Evolutionary conservation across 164 flowering plant genomes (phyloP).

Genomic region (Sedum album): DNA sequence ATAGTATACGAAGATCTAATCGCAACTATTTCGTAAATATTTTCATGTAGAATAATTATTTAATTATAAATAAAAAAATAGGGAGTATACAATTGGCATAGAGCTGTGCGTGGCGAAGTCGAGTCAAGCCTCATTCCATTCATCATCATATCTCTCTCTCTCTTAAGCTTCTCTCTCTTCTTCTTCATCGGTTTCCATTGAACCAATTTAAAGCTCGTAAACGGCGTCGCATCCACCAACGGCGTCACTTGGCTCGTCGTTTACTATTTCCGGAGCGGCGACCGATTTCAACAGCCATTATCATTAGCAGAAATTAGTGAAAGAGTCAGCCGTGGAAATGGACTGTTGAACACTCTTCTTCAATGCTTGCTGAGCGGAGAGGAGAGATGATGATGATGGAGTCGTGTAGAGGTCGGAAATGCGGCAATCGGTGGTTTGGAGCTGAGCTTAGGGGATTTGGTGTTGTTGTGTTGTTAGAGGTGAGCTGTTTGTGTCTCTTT

Average conservation of each 20-base stretch:
- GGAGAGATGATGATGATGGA: background rate
- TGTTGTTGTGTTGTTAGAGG: constrained; percentile 1
- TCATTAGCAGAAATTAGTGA: too few species aligned
- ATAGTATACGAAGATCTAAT: too few species aligned
- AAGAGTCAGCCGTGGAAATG: too few species aligned
- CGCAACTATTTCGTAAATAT: too few species aligned
- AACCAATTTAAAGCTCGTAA: background rate
- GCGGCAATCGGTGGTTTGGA: background rate
- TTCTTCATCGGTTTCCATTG: background rate
- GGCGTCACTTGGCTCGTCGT: background rate
- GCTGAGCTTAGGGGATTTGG: background rate
- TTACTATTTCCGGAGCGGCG: constrained; percentile 1
- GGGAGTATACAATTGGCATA: too few species aligned
- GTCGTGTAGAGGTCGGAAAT: background rate
- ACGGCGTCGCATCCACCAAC: background rate
- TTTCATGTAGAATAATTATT: too few species aligned
- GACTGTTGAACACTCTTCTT: too few species aligned
- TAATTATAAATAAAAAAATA: too few species aligned
- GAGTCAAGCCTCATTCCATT: too few species aligned
- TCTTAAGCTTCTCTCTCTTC: background rate
- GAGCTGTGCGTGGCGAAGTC: too few species aligned
- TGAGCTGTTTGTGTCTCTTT: background rate
- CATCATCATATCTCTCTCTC: background rate
- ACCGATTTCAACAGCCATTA: background rate
- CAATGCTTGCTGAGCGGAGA: background rate